These are phyloP conservation scores for Raffaelea ambrosiae DNA, from an alignment of 2,329 filamentous ascomycete genomes.

Conservation along the genomic window DNA sequence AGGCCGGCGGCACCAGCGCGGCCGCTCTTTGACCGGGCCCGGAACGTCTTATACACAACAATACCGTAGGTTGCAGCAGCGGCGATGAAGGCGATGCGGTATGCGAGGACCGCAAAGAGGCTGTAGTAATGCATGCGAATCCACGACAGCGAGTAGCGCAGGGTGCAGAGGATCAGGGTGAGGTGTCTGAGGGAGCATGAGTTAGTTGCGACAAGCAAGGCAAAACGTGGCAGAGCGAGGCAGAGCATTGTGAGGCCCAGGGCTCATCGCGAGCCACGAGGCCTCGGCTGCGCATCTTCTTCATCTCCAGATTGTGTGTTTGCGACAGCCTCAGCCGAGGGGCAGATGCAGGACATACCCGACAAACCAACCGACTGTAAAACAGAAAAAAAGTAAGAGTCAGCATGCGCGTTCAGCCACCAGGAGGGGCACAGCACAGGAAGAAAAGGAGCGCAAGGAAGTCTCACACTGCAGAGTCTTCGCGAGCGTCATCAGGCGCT, in stretches of 20 bases:
- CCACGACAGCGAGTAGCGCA: constrained; percentile 80
- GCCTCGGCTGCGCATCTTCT: background rate
- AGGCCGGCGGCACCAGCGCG: constrained; percentile 47
- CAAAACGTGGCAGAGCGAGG: too few relatives aligned
- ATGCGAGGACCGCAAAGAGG: constrained; percentile 69
- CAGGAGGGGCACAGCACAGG: constrained; percentile 2
- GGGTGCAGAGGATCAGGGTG: constrained; percentile 70
- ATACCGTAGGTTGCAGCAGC: constrained; percentile 93
- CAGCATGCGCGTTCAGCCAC: constrained; percentile 19
- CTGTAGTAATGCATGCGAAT: constrained; percentile 81
- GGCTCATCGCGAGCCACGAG: too few relatives aligned
- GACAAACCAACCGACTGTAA: constrained; percentile 70
- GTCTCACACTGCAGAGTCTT: constrained; percentile 86
- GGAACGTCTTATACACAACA: constrained; percentile 95
- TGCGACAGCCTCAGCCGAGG: constrained; percentile 3
- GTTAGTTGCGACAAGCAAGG: background rate
- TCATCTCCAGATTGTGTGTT: background rate
- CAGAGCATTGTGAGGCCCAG: too few relatives aligned
- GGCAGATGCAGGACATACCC: constrained; percentile 51
- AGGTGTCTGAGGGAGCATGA: constrained; percentile 55
- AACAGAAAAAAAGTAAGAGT: constrained; percentile 19
- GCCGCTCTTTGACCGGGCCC: constrained; percentile 63
- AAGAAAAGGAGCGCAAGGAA: constrained; percentile 12
- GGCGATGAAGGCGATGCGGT: constrained; percentile 82
- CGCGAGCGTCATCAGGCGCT: constrained; percentile 69